Percentiles rank a stretch among this genome's conserved stretches.
phyloP scores from a whole-genome alignment of 371 early-diverging fungal species.

The Lichtheimia hyalospora region DNA sequence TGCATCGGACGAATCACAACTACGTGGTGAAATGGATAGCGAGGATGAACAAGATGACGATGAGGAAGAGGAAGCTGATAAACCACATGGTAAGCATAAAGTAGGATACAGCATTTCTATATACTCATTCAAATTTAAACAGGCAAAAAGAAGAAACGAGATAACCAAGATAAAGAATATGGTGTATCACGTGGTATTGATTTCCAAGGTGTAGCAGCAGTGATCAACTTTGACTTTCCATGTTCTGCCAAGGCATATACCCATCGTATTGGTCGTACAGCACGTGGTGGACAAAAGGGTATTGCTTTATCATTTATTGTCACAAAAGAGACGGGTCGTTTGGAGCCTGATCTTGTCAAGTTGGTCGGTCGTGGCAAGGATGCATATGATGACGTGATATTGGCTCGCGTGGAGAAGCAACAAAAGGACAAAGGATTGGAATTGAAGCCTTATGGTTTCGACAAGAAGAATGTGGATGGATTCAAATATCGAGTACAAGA shows the following conservation, averaged over 20 bases:
- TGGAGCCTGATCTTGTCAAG: conserved; percentile 29
- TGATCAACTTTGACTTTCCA: conserved; percentile 99
- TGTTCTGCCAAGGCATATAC: conserved; percentile 85
- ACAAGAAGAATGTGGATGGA: conserved; percentile 86
- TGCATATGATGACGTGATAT: conserved; percentile 65
- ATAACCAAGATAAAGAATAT: conserved; percentile 76
- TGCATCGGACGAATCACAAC: conserved; percentile 89
- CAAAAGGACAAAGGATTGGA: conserved; percentile 64
- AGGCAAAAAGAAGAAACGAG: conserved; percentile 49
- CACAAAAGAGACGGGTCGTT: conserved; percentile 38
- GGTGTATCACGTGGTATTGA: conserved; percentile 98
- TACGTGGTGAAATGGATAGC: conserved; percentile 71
- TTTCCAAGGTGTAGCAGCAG: conserved; percentile 90
- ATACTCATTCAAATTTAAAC: background rate
- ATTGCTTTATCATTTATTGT: conserved; percentile 88
- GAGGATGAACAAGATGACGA: conserved; percentile 39
- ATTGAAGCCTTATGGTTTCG: conserved; percentile 81
- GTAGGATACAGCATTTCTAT: background rate
- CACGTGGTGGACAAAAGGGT: conserved; percentile 89
- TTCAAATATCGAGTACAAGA: conserved; percentile 91
- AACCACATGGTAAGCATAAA: conserved; percentile 20
- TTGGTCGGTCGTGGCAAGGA: conserved; percentile 37
- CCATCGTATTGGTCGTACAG: conserved; percentile 98
- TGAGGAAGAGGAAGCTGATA: conserved; percentile 21
- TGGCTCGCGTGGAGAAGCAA: conserved; percentile 71